Conservation (phyloP, 441 rosid species). For the Codiaeum variegatum region DNA sequence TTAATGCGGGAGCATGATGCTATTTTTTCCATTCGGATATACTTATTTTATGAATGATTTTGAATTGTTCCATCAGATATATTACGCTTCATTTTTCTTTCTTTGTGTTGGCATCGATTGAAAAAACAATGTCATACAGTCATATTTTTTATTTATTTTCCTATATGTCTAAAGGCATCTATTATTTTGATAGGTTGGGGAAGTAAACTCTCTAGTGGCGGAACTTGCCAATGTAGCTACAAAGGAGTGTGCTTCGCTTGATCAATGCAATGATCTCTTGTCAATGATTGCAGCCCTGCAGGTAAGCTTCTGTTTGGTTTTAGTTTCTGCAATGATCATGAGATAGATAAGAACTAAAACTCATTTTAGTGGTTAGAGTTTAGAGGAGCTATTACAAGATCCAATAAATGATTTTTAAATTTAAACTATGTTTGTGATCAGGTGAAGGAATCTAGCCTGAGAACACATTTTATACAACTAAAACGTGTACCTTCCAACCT, state of each 20-base stretch:
- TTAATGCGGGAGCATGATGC: not conserved
- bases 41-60: not conserved
- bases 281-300: slow-evolving; percentile 59
- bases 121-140: not conserved
- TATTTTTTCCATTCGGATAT: not conserved
- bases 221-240: slow-evolving; percentile 50
- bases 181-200: slow-evolving; percentile 49
- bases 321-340: not conserved
- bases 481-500: slow-evolving; percentile 30
- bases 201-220: slow-evolving; percentile 41
- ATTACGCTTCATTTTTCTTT: not conserved
- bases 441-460: slow-evolving; percentile 67
- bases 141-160: not conserved
- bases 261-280: slow-evolving; percentile 56
- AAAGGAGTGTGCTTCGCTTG: slow-evolving; percentile 58
- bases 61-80: not conserved
- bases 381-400: not conserved
- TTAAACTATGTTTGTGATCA: slow-evolving; percentile 26
- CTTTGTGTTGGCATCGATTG: not conserved
- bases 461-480: slow-evolving; percentile 55
- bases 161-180: not conserved
- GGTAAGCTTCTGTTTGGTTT: slow-evolving; percentile 32
- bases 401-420: slow-evolving; percentile 3
- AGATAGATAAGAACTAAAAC: too few relatives aligned
- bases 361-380: not conserved